These are phyloP conservation scores for Hypholoma fasciculare DNA, from an alignment of 768 basidiomycete species.

Conservation along the genomic window DNA sequence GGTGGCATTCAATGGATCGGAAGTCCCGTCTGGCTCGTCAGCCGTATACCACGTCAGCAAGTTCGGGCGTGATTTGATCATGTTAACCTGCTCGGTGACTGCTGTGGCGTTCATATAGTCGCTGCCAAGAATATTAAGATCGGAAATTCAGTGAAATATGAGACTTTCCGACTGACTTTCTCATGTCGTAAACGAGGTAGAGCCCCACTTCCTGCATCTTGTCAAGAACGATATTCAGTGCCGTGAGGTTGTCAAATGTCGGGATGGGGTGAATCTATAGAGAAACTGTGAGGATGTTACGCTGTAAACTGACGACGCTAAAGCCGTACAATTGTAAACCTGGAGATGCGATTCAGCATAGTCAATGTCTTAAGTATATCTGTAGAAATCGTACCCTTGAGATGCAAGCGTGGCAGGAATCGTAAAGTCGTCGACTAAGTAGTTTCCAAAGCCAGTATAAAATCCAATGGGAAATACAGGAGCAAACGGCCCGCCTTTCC, in stretches of 20 bases:
- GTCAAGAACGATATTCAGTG: conserved; percentile 59
- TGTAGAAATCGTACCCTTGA: conserved; percentile 45
- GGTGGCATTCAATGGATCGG: conserved; percentile 66
- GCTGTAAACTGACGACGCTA: conserved; percentile 15
- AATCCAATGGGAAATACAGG: conserved; percentile 75
- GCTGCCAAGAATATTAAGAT: conserved; percentile 26
- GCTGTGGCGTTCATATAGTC: conserved; percentile 65
- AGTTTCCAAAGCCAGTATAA: conserved; percentile 61
- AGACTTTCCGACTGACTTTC: conserved; percentile 37
- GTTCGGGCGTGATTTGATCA: conserved; percentile 65
- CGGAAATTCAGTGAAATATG: too few species aligned
- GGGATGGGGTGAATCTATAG: conserved; percentile 70
- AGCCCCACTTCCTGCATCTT: conserved; percentile 67
- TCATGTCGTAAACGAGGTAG: conserved; percentile 87
- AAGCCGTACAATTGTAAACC: conserved; percentile 41
- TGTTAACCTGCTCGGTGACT: conserved; percentile 68
- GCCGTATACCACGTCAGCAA: conserved; percentile 75
- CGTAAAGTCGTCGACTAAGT: conserved; percentile 51
- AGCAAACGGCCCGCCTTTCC: conserved; percentile 47
- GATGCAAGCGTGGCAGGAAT: conserved; percentile 56
- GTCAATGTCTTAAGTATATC: background rate
- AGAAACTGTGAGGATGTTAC: background rate
- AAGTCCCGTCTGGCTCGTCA: conserved; percentile 74
- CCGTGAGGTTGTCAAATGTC: conserved; percentile 58
- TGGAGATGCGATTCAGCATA: conserved; percentile 5